Percentiles rank a stretch among this genome's conserved stretches.
Evolutionary conservation across 2,329 filamentous ascomycete genomes (phyloP).

Genomic region (Claviceps cyperi): DNA sequence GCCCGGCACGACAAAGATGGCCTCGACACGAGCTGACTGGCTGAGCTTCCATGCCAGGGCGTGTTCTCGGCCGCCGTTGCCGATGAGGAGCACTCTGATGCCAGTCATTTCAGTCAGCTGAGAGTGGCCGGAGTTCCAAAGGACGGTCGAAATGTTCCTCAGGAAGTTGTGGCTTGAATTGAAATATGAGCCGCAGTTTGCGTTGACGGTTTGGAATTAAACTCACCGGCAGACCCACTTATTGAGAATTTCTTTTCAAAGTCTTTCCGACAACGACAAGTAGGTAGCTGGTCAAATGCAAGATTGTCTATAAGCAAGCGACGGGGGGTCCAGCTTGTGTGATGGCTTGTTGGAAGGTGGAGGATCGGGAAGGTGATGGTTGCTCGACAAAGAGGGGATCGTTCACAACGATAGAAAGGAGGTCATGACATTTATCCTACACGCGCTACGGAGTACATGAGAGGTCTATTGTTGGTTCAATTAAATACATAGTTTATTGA

Average conservation of each 20-base stretch:
- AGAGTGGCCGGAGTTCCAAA: not conserved
- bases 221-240: not conserved
- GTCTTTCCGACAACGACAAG: not conserved
- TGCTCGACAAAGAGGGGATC: too few relatives aligned
- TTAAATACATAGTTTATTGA: too few relatives aligned
- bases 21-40: slow-evolving; percentile 67
- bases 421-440: too few relatives aligned
- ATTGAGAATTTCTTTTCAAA: not conserved
- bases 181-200: not conserved
- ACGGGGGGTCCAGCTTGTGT: too few relatives aligned
- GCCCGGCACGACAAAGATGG: slow-evolving; percentile 58
- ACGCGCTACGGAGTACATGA: too few relatives aligned
- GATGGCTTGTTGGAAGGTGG: too few relatives aligned
- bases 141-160: not conserved
- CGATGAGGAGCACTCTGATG: slow-evolving; percentile 69
- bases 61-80: slow-evolving; percentile 89
- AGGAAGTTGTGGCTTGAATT: not conserved
- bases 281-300: not conserved
- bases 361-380: too few relatives aligned
- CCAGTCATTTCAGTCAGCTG: slow-evolving; percentile 13
- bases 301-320: too few relatives aligned
- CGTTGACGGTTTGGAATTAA: not conserved
- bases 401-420: too few relatives aligned
- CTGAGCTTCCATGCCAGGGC: slow-evolving; percentile 87
- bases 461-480: too few relatives aligned